Conservation (phyloP, 768 basidiomycete species). For the Naganishia vishniacii region DNA sequence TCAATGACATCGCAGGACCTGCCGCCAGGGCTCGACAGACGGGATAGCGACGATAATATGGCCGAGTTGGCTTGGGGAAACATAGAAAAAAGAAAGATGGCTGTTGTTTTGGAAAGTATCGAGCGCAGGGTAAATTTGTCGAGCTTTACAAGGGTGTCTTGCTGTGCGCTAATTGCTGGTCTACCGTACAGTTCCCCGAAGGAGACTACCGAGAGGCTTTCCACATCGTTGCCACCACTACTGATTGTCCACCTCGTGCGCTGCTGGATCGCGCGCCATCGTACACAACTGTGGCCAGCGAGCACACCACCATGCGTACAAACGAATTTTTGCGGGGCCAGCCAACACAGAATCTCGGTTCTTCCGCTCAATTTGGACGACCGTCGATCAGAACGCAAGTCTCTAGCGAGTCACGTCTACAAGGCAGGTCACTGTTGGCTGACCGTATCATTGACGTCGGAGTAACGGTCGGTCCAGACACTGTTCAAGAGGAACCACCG, state of each 20-base stretch:
- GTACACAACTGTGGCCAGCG: slow-evolving; percentile 27
- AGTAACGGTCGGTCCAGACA: neutral
- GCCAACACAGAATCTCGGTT: neutral
- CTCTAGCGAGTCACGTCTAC: slow-evolving; percentile 3
- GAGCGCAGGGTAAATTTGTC: slow-evolving; percentile 25
- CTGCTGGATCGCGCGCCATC: slow-evolving; percentile 23
- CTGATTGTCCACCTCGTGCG: slow-evolving; percentile 26
- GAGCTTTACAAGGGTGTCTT: too few species aligned
- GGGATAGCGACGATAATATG: slow-evolving; percentile 22
- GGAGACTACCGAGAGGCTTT: slow-evolving; percentile 29
- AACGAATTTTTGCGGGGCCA: slow-evolving; percentile 3
- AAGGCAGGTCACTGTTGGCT: neutral
- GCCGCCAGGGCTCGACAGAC: neutral
- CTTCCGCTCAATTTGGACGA: neutral
- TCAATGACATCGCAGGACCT: slow-evolving; percentile 15
- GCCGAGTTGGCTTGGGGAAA: slow-evolving; percentile 23
- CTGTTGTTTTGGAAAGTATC: slow-evolving; percentile 26
- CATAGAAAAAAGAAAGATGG: slow-evolving; percentile 27
- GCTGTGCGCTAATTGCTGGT: neutral
- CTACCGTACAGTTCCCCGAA: slow-evolving; percentile 28
- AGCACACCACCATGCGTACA: slow-evolving; percentile 12
- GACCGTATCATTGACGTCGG: neutral
- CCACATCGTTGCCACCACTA: slow-evolving; percentile 16
- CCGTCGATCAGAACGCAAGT: slow-evolving; percentile 10
- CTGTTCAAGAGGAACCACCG: neutral